Evolutionary conservation across 1,284 basidiomycete species (phyloP).

Genomic region (Inonotus hispidus): DNA sequence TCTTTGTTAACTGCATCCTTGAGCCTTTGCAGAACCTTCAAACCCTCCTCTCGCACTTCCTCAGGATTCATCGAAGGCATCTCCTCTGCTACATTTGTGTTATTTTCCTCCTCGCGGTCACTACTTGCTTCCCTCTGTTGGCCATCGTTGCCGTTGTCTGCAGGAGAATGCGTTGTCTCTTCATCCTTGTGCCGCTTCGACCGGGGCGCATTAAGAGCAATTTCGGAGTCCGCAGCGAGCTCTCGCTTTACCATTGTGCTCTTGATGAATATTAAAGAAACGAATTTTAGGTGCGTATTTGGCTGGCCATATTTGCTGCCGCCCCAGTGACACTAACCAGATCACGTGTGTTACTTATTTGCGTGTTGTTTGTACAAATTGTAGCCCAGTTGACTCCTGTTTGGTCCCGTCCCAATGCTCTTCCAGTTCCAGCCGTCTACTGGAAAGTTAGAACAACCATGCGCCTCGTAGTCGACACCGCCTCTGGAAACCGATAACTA

Average conservation of each 20-base stretch:
- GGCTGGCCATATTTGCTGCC: neutral
- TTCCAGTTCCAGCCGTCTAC: too few relatives aligned
- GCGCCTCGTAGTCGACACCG: too few relatives aligned
- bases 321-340: neutral
- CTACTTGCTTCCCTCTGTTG: constrained; percentile 13
- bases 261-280: neutral
- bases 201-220: constrained; percentile 54
- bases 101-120: constrained; percentile 20
- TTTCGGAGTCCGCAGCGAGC: constrained; percentile 42
- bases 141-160: constrained; percentile 21
- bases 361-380: constrained; percentile 5
- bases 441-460: too few relatives aligned
- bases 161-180: constrained; percentile 20
- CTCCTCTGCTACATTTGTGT: constrained; percentile 23
- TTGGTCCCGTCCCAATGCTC: too few relatives aligned
- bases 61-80: constrained; percentile 32
- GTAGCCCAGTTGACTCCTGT: too few relatives aligned
- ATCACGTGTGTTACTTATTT: constrained; percentile 6
- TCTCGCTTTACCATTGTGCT: constrained; percentile 63
- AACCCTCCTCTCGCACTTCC: constrained; percentile 52
- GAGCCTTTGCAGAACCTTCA: constrained; percentile 65
- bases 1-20: constrained; percentile 78
- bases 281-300: neutral
- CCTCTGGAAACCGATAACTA: too few relatives aligned
- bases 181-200: constrained; percentile 65